Base-by-base conservation (phyloP, 768 basidiomycete species). In the Austroboletus eburneus region DNA sequence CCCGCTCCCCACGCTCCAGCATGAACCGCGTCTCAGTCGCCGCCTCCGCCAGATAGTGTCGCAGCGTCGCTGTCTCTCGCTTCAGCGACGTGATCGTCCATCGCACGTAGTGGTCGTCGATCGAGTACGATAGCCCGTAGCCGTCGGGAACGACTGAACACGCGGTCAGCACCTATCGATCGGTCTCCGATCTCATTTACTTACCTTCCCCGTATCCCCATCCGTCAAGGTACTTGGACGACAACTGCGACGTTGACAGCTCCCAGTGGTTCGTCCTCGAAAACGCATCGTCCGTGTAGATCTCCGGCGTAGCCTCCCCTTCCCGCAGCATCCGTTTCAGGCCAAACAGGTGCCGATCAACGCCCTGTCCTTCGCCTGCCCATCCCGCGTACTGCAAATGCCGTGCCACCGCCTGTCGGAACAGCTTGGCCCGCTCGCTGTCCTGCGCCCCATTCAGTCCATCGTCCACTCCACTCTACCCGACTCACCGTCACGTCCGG, bases 201-300 rank as follows among this genome's bases (percentile, higher is more conserved):
- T 53, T 48, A 90, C 89, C 89, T 77, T 95, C 91, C 8, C 93
- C 92, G 62, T 97, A 97, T 13, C 95, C 96, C 95, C 95, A 98
- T 18, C 92, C 92, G 56, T 94, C 90, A 27, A 99, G 72, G 65
- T 77, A 93, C 42, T 73, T 74, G 36, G 81, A 85, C 41, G 83
- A 85, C 47, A 98, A 70, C 67, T 96, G 90, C 51, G 84, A 87
- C 17, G 96, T 99, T 33, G 85, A 89, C 55, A 98, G 70, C 67
- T 95, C 88, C 96, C 96, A 99, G 65, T 95, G 88, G 51, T 65
- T 80, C 36, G 85, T 87, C 63, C 74, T 75, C 7, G 71, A 57
- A 59, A 76, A 95, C 8, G 85, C 81, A 43, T 69, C 67, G 58
- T 97, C 92, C 39, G 61, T 75, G 71, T 90, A 94, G 3, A 96